Evolutionary conservation across 2,329 filamentous ascomycete species (phyloP).

Genomic region (Cladosporium sp.): DNA sequence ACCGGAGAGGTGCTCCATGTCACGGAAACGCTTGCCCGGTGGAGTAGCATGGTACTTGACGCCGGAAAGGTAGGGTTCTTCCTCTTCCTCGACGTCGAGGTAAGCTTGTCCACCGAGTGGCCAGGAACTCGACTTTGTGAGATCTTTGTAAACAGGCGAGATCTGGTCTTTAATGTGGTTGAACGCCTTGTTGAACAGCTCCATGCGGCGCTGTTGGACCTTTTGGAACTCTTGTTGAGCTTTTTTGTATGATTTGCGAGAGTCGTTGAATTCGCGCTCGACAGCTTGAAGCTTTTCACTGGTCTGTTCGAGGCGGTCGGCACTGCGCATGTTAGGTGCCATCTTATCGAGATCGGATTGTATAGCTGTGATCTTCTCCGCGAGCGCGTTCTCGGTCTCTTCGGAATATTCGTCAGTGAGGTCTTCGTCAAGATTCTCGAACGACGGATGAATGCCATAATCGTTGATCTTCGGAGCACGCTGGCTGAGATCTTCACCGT

Average conservation of each 20-base stretch:
- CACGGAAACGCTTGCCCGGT: conserved; percentile 93
- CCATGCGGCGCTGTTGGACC: conserved; percentile 75
- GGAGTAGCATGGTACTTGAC: conserved; percentile 99
- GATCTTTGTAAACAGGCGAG: conserved; percentile 86
- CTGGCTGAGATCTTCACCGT: conserved; percentile 58
- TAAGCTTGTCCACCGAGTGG: conserved; percentile 86
- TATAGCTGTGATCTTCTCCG: conserved; percentile 71
- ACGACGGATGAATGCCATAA: conserved; percentile 88
- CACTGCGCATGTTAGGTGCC: conserved; percentile 93
- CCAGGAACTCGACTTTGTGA: conserved; percentile 86
- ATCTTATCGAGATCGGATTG: conserved; percentile 83
- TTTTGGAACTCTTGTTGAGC: conserved; percentile 80
- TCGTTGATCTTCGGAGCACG: conserved; percentile 64
- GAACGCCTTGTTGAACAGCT: conserved; percentile 94
- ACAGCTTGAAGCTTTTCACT: conserved; percentile 77
- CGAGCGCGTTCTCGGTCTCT: conserved; percentile 68
- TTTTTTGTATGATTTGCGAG: conserved; percentile 66
- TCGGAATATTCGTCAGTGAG: conserved; percentile 71
- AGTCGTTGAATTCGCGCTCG: conserved; percentile 84
- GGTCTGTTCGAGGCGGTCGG: conserved; percentile 83
- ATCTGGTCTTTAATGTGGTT: conserved; percentile 94
- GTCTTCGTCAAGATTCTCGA: conserved; percentile 74
- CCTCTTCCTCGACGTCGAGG: conserved; percentile 92
- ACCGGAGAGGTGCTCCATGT: conserved; percentile 97
- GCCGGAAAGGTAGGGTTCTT: conserved; percentile 90